phyloP scores from a whole-genome alignment of 345 rosid species.

The Reutealis trisperma region DNA sequence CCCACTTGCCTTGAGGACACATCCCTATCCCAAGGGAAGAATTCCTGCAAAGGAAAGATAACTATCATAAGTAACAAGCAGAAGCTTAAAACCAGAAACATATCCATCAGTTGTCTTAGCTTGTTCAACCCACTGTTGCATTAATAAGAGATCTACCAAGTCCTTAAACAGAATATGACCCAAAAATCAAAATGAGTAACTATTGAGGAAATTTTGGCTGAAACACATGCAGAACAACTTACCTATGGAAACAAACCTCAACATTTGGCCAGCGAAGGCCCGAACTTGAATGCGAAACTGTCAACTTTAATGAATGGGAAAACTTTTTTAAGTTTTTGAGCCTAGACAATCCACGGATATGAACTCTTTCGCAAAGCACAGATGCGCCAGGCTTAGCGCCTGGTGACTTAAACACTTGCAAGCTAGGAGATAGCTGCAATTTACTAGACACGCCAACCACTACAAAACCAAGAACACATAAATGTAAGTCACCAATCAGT shows the following conservation, averaged over 20 bases:
- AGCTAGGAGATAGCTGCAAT: constrained; percentile 50
- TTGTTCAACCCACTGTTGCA: not conserved
- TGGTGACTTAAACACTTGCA: constrained; percentile 62
- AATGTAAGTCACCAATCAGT: not conserved
- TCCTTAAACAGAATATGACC: not conserved
- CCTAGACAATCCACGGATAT: constrained; percentile 65
- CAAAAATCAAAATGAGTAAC: not conserved
- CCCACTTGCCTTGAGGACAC: constrained; percentile 82
- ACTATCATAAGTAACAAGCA: constrained; percentile 1
- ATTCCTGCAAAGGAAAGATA: constrained; percentile 52
- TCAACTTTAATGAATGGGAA: constrained; percentile 66
- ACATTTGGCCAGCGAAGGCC: constrained; percentile 37
- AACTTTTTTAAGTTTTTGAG: constrained; percentile 54
- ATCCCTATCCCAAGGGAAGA: constrained; percentile 69
- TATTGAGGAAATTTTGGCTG: not conserved
- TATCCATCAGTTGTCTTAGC: not conserved
- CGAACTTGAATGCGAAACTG: constrained; percentile 43
- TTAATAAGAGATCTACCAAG: not conserved
- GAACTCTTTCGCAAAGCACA: constrained; percentile 69
- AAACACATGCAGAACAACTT: constrained; percentile 22
- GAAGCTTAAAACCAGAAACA: not conserved
- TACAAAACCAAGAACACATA: constrained; percentile 31
- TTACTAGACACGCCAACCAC: constrained; percentile 52
- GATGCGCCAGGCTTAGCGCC: constrained; percentile 60
- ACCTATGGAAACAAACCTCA: constrained; percentile 91